A percentile compares a stretch with the other conserved stretches of the same genome.
phyloP scores from a whole-genome alignment of 2,329 filamentous ascomycete species.

The Fusarium phyllophilum region DNA sequence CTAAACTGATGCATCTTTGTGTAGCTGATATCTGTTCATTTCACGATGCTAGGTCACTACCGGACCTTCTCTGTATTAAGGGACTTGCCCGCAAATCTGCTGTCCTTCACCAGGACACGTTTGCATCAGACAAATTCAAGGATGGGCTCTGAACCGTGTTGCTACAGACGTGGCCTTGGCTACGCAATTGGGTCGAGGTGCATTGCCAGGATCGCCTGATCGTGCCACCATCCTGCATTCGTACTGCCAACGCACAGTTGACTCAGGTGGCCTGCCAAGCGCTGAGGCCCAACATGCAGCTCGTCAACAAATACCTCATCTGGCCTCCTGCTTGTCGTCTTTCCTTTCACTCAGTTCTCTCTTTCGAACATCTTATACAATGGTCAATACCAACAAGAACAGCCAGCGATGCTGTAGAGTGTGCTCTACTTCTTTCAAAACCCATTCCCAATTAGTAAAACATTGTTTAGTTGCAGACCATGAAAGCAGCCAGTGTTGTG shows the following conservation, averaged over 20 bases:
- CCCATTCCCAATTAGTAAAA: not conserved
- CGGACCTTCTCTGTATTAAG: too few species aligned
- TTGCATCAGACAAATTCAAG: rapidly evolving
- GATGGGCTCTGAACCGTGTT: rapidly evolving
- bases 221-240: not conserved
- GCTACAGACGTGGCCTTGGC: not conserved
- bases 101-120: not conserved
- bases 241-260: not conserved
- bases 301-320: not conserved
- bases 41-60: not conserved
- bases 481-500: not conserved
- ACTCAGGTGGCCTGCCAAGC: not conserved
- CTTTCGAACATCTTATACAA: not conserved
- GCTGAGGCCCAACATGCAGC: not conserved
- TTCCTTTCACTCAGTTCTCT: rapidly evolving
- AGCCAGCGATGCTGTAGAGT: not conserved
- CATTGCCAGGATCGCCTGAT: not conserved
- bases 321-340: rapidly evolving
- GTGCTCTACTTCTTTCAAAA: not conserved
- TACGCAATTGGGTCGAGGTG: not conserved
- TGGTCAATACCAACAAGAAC: not conserved
- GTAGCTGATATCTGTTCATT: not conserved
- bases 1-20: not conserved
- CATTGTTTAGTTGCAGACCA: constrained; percentile 1
- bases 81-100: too few species aligned